Conservation (phyloP, 768 basidiomycete species). For the Panaeolus cyanescens region DNA sequence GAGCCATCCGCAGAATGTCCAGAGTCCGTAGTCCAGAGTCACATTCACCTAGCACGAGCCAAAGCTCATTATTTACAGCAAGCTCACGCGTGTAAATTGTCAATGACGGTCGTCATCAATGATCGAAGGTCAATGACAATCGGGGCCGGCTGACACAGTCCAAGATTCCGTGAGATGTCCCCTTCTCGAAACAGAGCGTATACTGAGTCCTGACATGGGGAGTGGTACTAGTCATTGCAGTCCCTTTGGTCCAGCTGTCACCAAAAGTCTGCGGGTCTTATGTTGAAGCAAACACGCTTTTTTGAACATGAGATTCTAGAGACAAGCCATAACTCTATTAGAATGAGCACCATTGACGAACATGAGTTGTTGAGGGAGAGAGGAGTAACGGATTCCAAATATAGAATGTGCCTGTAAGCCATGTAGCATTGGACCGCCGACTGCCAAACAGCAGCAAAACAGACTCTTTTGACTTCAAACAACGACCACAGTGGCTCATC, state of each 20-base stretch:
- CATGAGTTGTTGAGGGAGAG: background rate
- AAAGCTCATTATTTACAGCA: slow-evolving; percentile 9
- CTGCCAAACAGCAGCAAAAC: slow-evolving; percentile 1
- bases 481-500: background rate
- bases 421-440: background rate
- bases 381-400: background rate
- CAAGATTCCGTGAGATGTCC: background rate
- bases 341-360: background rate
- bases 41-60: background rate
- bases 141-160: background rate
- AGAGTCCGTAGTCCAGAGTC: background rate
- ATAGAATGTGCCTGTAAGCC: background rate
- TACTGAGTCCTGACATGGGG: too few relatives aligned
- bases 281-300: background rate
- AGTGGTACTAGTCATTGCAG: background rate
- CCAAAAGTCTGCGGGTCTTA: background rate
- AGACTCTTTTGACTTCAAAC: background rate
- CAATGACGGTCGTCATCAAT: background rate
- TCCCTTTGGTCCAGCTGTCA: background rate
- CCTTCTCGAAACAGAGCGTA: background rate
- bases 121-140: background rate
- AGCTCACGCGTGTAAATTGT: slow-evolving; percentile 2
- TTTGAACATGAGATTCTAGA: background rate
- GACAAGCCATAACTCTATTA: background rate
- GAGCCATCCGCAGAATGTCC: background rate